Base-by-base conservation (phyloP, 345 rosid genomes). In the Capsella bursapastoris region DNA sequence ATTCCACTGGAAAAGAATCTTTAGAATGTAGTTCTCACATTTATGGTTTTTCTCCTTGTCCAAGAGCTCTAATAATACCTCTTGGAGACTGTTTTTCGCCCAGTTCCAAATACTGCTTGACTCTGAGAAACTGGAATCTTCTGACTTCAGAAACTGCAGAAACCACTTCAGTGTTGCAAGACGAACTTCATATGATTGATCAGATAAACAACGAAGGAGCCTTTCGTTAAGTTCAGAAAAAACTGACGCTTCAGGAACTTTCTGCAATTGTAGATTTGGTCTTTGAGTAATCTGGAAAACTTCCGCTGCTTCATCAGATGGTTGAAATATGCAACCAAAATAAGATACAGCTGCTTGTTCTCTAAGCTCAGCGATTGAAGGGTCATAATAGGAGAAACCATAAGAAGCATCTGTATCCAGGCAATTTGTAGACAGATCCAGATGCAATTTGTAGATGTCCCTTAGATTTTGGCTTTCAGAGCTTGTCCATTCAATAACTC, bases 101-200 rank as follows among this genome's bases (percentile, higher is more conserved):
- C 98, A 94, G 34, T 82, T 73, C 80, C 82, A 80, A 76, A 90
- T 81, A 79, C 52, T 67, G 71, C 48, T 75, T 13, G 80, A 71
- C 74, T 83, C 89, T 44, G 68, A 59, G 77, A 75, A 73, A 28
- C 80, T 73, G 61, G 81, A 86, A 74, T 84, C 85, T 61, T 50
- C 67, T 34, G 83, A 82, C 51, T 84, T 84, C 68, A 94, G 67
- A 78, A 88, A 88, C 84, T 73, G 88, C 64, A 86, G 81, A 70
- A 91, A 79, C 97, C 97, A 94, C 78, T 94, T 91, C 72, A 94
- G 70, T 73, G 97, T 90, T 71, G 88, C 86, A 52, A 87, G 88
- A 63, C 91, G 91, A 83, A 91, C 96, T 83, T 94, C 99, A 83
- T 90, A 94, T 28, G 89, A 86, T 50, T 90, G 87, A 79, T 92